Base-by-base conservation (phyloP, 192 early-diverging fungal genomes). In the Dissophora globulifera region DNA sequence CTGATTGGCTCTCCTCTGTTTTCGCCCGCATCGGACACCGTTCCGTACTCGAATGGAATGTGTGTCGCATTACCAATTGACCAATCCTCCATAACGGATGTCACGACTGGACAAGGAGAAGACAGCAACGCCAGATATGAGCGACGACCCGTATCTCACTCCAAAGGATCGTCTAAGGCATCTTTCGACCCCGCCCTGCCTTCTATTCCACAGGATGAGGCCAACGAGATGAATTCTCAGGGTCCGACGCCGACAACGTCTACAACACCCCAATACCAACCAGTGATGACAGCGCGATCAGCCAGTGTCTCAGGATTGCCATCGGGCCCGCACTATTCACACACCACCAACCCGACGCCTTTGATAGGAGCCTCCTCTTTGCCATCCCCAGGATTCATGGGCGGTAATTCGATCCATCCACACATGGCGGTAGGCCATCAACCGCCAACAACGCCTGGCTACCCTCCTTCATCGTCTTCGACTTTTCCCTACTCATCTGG, bases 21-120 rank as follows among this genome's bases (percentile, higher is more conserved):
- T 22, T 66, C 62, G 13, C 32, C 60, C 16, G 49, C 19, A 5
- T 52, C 71, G 2, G 71, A 75, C 12, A 55, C 31, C 15, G 71
- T 75, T 15, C 71, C 71, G 1, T 75, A 66, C 27, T 66, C 71
- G 0, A 75, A 66, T 15, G 62, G 62, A 1, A 74, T 74, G 69
- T 74, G 69, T 33, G 38, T 64, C 10, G 56, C 69, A 1, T 12
- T 74, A 29, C 69, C 69, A 1, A 74, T 74, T 38, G 56, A 46
- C 33, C 51, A 47, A 20, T 17, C 58, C 0, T 51, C 62, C 0
- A 49, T n/a, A 45, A 4, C 43, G 17, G 12, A 17, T 17, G 4
- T n/a, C 17, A n/a, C 43, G 43, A 4, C 43, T 23, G 51, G 51
- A 4, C 41, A 29, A 25, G 63, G 45, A 22, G 52, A 66, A 1